Conservation (phyloP, 768 basidiomycete genomes). For the Termitomyces sp. region DNA sequence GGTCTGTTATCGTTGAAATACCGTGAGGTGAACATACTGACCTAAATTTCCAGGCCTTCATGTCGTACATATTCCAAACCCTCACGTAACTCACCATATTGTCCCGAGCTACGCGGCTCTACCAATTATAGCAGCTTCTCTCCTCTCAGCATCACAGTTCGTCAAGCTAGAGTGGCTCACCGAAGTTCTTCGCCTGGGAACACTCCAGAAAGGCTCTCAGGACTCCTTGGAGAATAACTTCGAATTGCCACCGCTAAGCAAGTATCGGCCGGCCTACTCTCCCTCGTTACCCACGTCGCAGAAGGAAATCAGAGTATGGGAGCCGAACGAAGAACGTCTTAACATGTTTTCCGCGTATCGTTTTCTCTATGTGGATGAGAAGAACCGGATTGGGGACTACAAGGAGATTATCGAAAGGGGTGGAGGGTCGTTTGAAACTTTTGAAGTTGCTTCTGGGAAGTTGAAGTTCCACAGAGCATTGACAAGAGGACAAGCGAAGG, state of each 20-base stretch:
- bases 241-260: constrained; percentile 42
- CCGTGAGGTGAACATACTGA: not conserved
- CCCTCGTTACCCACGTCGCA: constrained; percentile 41
- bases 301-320: constrained; percentile 56
- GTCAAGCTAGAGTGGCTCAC: constrained; percentile 66
- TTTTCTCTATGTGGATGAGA: constrained; percentile 60
- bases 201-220: constrained; percentile 23
- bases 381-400: constrained; percentile 42
- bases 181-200: constrained; percentile 52
- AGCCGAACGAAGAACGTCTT: constrained; percentile 59
- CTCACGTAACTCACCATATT: constrained; percentile 62
- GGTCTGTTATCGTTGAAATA: constrained; percentile 33
- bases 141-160: constrained; percentile 52
- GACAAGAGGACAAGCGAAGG: constrained; percentile 46
- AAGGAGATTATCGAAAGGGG: constrained; percentile 53
- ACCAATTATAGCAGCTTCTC: constrained; percentile 47
- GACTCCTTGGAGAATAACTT: constrained; percentile 48
- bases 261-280: constrained; percentile 56
- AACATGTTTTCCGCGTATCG: constrained; percentile 47
- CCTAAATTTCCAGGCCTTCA: constrained; percentile 43
- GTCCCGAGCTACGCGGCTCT: constrained; percentile 44
- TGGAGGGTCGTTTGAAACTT: constrained; percentile 57
- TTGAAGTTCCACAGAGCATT: constrained; percentile 49
- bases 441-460: constrained; percentile 46
- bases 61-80: constrained; percentile 37